Conservation (phyloP, 371 early-diverging fungal species). For the Cokeromyces recurvatus region DNA sequence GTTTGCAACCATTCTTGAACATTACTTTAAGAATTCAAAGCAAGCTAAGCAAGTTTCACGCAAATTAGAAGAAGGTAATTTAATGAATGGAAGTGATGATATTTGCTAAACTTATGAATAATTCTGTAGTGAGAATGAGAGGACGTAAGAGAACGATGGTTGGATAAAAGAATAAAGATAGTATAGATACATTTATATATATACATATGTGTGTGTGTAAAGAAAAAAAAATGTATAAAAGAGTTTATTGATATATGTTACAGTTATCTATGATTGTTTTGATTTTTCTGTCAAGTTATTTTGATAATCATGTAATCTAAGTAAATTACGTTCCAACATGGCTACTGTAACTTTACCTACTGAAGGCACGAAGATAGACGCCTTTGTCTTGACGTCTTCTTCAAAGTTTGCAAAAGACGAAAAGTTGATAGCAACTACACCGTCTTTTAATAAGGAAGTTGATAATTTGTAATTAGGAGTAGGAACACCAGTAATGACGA, state of each 20-base stretch:
- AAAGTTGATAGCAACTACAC: conserved; percentile 95
- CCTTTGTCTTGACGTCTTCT: conserved; percentile 77
- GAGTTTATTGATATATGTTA: no score
- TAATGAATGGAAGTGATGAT: no score
- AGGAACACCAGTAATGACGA: conserved; percentile 97
- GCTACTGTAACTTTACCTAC: conserved; percentile 98
- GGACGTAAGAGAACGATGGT: conserved; percentile 90
- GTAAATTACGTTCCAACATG: conserved; percentile 93
- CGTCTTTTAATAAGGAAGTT: conserved; percentile 82
- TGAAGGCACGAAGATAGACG: conserved; percentile 90
- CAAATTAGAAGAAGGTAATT: conserved; percentile 82
- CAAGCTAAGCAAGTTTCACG: conserved; percentile 55
- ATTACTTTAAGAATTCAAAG: conserved; percentile 54
- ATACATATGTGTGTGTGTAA: no score
- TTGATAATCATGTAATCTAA: conserved; percentile 78
- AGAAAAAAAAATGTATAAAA: no score
- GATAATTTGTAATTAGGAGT: conserved; percentile 80
- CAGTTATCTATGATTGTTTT: background rate
- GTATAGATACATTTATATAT: background rate
- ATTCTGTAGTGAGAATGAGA: conserved; percentile 69
- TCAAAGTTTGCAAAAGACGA: conserved; percentile 90
- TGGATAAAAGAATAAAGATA: no score
- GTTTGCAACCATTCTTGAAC: conserved; percentile 70
- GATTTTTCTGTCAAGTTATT: conserved; percentile 21
- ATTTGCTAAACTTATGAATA: no score